Base-by-base conservation (phyloP, 2,329 filamentous ascomycete genomes). In the Aureobasidium melanogenum region DNA sequence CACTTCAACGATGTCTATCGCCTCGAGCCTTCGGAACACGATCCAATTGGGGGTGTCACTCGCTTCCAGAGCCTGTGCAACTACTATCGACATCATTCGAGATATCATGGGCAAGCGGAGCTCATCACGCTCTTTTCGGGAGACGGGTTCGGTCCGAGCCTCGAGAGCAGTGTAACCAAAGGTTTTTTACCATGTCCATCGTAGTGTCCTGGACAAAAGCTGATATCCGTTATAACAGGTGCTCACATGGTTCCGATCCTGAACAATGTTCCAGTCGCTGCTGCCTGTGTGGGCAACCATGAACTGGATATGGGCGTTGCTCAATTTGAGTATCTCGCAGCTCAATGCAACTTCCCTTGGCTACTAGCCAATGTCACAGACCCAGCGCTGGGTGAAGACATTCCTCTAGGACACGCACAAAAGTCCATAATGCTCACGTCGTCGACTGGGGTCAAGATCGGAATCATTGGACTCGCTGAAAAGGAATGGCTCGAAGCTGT, bases 1-100 rank as follows among this genome's bases (percentile, higher is more conserved):
- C 92, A 96, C 76, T 96, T 88, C 80, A 96, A 96, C 74, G 91
- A 97, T 75, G 91, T 96, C 63, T 96, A 96, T 73, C 92, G 96
- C 69, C 83, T 96, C 59, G 91, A 96, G 74, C 67, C 81, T 50
- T 79, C 80, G 1, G 91, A 89, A 28, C 84, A 88, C 17, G 90
- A 96, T 70, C 92, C 92, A 1, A 85, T 91, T 2, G 92, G 92
- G 30, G 92, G 92, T 19, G 82, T 88, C 44, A 80, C 89, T 32
- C 83, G 92, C 51, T 96, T 97, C 75, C 86, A 94, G 71, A 87
- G 86, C 3, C 77, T 94, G 28, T 80, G 87, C 66, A 86, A 90
- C 63, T 81, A 92, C 72, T 96, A 96, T 70, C 84, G 85, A 55
- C 74, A 82, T 1, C 80, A 83, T 55, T 73, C 81, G 44, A 78